Base-by-base conservation (phyloP, 495 filamentous ascomycete species). In the Penicillium paxilli region DNA sequence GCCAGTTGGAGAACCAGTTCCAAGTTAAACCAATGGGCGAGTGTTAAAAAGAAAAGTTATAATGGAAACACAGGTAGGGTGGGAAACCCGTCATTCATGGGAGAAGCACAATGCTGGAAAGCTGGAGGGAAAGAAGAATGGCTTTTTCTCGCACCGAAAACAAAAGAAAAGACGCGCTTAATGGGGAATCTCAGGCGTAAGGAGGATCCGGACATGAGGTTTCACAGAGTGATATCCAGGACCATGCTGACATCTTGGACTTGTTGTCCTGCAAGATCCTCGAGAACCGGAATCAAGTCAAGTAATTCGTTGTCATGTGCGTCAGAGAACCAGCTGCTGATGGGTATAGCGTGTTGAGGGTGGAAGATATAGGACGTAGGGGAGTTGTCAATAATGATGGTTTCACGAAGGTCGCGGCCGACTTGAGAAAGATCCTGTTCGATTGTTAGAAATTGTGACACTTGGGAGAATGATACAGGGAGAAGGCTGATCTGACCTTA, bases 251-350 rank as follows among this genome's bases (percentile, higher is more conserved):
- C 95, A 75, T 99, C 94, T 74, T 86, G 82, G 51, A 98, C 95
- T 65, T 91, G 88, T 30, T 81, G 61, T 56, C 87, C 85, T 49
- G 94, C 93, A 59, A 99, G 83, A 75, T 99, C 94, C 80, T 98
- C 95, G 60, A 99, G 90, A 59, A 99, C 94, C 19, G 94, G 94
- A 67, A 99, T 99, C 55, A 99, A 80, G 67, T 99, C 94, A 62
- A 99, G 80, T 53, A 99, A 83, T 80, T 99, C 94, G 72, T 99
- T 99, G 77, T 99, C 94, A 73, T 99, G 94, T 51, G 95, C 94
- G 76, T 99, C 94, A 64, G 92, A 97, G 78, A 99, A 99, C 94
- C 94, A 99, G 81, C 93, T 97, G 82, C 93, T 97, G 75, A 99
- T 99, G 20, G 94, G 94, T 41, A 99, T 94, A 52, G 94, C 94